Conservation (phyloP, 2,329 filamentous ascomycete genomes). For the Trichophyton rubrum region DNA sequence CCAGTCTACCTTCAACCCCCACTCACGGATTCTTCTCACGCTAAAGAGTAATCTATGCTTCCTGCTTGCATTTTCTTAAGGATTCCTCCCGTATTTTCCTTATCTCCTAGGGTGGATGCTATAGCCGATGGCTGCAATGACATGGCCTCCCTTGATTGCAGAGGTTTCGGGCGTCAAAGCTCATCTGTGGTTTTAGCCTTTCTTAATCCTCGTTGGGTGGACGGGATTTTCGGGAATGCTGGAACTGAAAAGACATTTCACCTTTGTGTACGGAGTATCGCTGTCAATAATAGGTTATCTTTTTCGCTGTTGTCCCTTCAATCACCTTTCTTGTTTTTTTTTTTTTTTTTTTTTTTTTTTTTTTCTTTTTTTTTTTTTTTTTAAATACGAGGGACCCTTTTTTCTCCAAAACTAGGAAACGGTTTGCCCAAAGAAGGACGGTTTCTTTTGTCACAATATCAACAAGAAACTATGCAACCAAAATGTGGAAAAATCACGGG, state of each 20-base stretch:
- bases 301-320: not conserved
- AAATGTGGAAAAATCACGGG: not conserved
- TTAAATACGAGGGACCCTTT: too few species aligned
- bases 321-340: not conserved
- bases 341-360: not conserved
- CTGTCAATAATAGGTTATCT: not conserved
- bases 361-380: not conserved
- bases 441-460: not conserved
- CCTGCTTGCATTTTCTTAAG: not conserved
- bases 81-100: not conserved
- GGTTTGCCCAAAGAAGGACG: not conserved
- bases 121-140: constrained; percentile 2
- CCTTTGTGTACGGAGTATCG: not conserved
- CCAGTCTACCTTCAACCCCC: not conserved
- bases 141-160: constrained; percentile 3
- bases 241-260: not conserved
- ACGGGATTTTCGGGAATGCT: not conserved
- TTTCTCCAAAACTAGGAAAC: too few species aligned
- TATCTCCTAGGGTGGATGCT: constrained; percentile 2
- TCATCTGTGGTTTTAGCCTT: not conserved
- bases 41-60: not conserved
- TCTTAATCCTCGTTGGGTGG: not conserved
- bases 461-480: not conserved
- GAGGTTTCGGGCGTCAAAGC: constrained; percentile 4
- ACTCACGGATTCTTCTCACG: not conserved